Conservation (phyloP, 306 rosid species). For the Alnus rubra region DNA sequence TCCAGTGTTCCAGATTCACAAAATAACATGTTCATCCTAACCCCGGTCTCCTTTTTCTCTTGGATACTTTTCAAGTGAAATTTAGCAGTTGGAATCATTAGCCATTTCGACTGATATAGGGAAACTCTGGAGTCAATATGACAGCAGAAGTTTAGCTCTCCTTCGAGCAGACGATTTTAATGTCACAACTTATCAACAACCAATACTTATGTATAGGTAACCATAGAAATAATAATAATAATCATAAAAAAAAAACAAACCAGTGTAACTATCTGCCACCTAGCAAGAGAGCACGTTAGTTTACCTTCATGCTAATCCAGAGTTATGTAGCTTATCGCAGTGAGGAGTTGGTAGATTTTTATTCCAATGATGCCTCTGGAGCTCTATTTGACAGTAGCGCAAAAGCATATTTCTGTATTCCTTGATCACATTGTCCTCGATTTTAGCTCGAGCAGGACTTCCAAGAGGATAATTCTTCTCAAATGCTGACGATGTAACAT, state of each 20-base stretch:
- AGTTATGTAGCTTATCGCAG: constrained; percentile 62
- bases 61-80: too few relatives aligned
- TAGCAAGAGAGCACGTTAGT: constrained; percentile 5
- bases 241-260: neutral
- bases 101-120: too few relatives aligned
- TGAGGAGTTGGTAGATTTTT: constrained; percentile 76
- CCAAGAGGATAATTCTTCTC: constrained; percentile 69
- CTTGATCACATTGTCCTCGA: constrained; percentile 65
- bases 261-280: neutral
- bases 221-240: neutral
- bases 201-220: neutral
- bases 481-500: constrained; percentile 61
- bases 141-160: neutral
- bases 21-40: neutral
- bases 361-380: constrained; percentile 85
- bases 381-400: constrained; percentile 79
- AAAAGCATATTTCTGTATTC: constrained; percentile 68
- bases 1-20: neutral
- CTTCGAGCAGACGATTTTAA: neutral
- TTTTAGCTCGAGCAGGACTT: constrained; percentile 60
- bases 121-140: neutral
- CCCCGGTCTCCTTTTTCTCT: too few relatives aligned
- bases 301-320: constrained; percentile 66
- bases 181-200: constrained; percentile 2
- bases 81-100: too few relatives aligned